A percentile compares a stretch with the other conserved stretches of the same genome.
Evolutionary conservation across 495 filamentous ascomycete species (phyloP).

Genomic region (Penicillium paradoxum): DNA sequence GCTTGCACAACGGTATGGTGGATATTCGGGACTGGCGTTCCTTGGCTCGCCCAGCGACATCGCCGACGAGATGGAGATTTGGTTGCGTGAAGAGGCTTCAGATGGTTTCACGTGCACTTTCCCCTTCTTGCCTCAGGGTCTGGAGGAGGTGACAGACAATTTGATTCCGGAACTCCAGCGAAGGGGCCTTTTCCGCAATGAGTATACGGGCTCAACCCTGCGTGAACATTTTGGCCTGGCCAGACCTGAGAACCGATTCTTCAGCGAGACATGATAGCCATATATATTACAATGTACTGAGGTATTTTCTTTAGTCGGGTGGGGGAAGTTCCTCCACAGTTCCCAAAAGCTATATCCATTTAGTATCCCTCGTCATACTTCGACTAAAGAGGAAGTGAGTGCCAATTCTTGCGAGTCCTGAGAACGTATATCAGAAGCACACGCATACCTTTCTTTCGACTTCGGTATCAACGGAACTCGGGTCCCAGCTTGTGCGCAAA

Average conservation of each 20-base stretch:
- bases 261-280: constrained; percentile 11
- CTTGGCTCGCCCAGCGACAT: constrained; percentile 46
- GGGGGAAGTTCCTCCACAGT: too few species aligned
- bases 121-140: constrained; percentile 46
- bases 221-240: constrained; percentile 49
- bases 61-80: constrained; percentile 45
- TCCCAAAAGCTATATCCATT: too few species aligned
- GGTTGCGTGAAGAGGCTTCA: constrained; percentile 41
- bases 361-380: too few species aligned
- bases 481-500: too few species aligned
- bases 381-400: too few species aligned
- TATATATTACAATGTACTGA: not conserved
- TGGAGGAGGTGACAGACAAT: constrained; percentile 45
- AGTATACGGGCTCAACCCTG: constrained; percentile 37
- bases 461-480: too few species aligned
- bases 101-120: constrained; percentile 47
- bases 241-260: constrained; percentile 49
- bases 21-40: constrained; percentile 48
- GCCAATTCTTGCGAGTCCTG: too few species aligned
- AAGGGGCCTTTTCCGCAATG: constrained; percentile 45
- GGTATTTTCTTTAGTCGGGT: too few species aligned
- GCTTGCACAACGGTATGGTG: constrained; percentile 47
- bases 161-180: constrained; percentile 50
- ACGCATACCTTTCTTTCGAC: too few species aligned
- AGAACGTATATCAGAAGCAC: too few species aligned